phyloP scores from a whole-genome alignment of 306 rosid species.

The Sophora flavescens region DNA sequence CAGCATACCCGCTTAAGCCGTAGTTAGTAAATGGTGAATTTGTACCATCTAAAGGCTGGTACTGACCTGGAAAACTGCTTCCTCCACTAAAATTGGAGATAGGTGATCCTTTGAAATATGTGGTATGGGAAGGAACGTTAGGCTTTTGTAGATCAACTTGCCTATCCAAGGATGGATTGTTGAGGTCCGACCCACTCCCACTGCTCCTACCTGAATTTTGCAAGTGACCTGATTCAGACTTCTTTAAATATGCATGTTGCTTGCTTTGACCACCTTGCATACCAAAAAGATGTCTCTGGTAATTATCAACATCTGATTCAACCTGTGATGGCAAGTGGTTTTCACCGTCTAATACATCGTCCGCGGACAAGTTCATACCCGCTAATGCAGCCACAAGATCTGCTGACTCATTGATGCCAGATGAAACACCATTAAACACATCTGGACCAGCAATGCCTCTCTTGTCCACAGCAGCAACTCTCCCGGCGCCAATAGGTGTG shows the following conservation, averaged over 20 bases:
- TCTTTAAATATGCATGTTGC: slow-evolving; percentile 71
- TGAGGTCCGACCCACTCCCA: slow-evolving; percentile 59
- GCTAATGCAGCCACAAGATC: slow-evolving; percentile 84
- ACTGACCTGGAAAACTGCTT: slow-evolving; percentile 64
- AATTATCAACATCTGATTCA: slow-evolving; percentile 68
- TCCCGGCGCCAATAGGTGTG: slow-evolving; percentile 95
- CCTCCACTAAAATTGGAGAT: slow-evolving; percentile 68
- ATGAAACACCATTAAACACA: slow-evolving; percentile 69
- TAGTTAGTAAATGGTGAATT: slow-evolving; percentile 73
- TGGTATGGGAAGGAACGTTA: slow-evolving; percentile 52
- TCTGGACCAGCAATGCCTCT: slow-evolving; percentile 72
- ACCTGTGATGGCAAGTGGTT: slow-evolving; percentile 69
- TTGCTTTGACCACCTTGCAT: slow-evolving; percentile 80
- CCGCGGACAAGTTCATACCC: slow-evolving; percentile 77
- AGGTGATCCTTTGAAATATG: slow-evolving; percentile 73
- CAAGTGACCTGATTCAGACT: slow-evolving; percentile 70
- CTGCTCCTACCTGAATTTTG: slow-evolving; percentile 61
- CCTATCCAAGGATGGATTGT: slow-evolving; percentile 61
- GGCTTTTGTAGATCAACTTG: slow-evolving; percentile 68
- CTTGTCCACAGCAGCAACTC: slow-evolving; percentile 71
- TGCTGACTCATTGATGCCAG: slow-evolving; percentile 70
- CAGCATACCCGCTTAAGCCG: slow-evolving; percentile 71
- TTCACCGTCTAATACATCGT: slow-evolving; percentile 63
- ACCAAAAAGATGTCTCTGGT: slow-evolving; percentile 75
- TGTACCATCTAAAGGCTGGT: slow-evolving; percentile 72